Evolutionary conservation across 495 filamentous ascomycete species (phyloP).

Genomic region (Penicillium salamii): DNA sequence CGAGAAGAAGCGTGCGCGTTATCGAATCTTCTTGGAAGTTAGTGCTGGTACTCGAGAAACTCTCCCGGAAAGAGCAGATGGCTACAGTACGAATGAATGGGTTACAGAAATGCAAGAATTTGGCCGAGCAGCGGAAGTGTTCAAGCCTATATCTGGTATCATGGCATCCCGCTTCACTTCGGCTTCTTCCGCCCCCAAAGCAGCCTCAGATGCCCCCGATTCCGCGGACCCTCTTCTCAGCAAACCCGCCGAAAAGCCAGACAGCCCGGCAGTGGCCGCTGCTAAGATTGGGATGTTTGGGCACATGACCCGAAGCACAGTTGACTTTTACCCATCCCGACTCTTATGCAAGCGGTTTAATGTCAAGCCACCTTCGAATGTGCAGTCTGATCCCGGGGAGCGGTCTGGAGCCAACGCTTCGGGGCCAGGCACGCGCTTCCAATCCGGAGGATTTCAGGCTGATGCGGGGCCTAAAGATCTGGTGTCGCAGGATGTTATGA

Average conservation of each 20-base stretch:
- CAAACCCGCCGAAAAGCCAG: slow-evolving; percentile 58
- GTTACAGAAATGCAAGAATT: slow-evolving; percentile 82
- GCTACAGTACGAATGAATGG: slow-evolving; percentile 69
- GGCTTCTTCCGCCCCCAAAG: slow-evolving; percentile 50
- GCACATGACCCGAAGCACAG: slow-evolving; percentile 68
- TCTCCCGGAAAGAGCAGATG: slow-evolving; percentile 57
- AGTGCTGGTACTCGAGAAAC: slow-evolving; percentile 61
- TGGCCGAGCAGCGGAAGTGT: slow-evolving; percentile 81
- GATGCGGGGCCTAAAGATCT: slow-evolving; percentile 31
- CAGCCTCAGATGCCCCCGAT: slow-evolving; percentile 43
- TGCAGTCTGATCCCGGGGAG: slow-evolving; percentile 56
- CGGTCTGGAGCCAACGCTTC: slow-evolving; percentile 16
- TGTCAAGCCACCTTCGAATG: slow-evolving; percentile 71
- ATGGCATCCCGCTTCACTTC: slow-evolving; percentile 94
- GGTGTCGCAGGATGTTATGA: slow-evolving; percentile 41
- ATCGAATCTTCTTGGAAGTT: slow-evolving; percentile 75
- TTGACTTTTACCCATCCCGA: slow-evolving; percentile 77
- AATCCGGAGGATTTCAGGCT: slow-evolving; percentile 35
- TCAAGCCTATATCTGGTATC: slow-evolving; percentile 83
- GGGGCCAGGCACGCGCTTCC: slow-evolving; percentile 28
- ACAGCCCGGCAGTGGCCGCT: slow-evolving; percentile 80
- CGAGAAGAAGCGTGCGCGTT: slow-evolving; percentile 70
- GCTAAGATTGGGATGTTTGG: slow-evolving; percentile 95
- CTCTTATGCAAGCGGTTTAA: slow-evolving; percentile 92
- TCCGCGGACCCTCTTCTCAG: slow-evolving; percentile 45